Base-by-base conservation (phyloP, 2,329 filamentous ascomycete genomes). In the Epichloe baconii region DNA sequence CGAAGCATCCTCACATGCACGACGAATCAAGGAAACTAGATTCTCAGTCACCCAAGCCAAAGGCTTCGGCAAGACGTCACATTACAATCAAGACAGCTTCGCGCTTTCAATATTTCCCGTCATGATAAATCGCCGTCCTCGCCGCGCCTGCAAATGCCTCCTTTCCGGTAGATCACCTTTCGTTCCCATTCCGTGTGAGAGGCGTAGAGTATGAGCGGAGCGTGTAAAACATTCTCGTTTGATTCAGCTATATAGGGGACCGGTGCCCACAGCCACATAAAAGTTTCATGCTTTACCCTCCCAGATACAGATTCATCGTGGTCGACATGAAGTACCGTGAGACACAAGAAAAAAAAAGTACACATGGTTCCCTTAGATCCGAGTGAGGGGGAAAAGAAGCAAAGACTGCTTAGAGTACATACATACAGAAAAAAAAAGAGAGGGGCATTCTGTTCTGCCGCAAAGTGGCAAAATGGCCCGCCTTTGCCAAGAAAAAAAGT, bases 121-220 rank as follows among this genome's bases (percentile, higher is more conserved):
- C 26, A 4, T 31, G 8, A 31, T 31, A 4, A 31, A 10, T 31
- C 2, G 31, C 31, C 31, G 31, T 31, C 31, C 31, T 31, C 31
- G 31, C 31, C 31, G 10, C 31, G 26, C 31, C 3, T 11, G 8
- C 0, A 31, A 31, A 31, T 10, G 26, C 40, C 40, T 19, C 38
- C n/a, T 41, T 15, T 17, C 38, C 8, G 15, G 45, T 17, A 38
- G 11, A 11, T 47, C 31, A 26, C 6, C 53, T 72, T 4, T 68
- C 66, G 0, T 83, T 78, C 58, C 70, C 79, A 0, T 86, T 87
- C 55, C 73, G 78, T 53, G 79, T 86, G 1, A 66, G 69, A 7
- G 83, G 82, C 0, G 71, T 74, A 5, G 78, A 82, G 2, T 57
- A 70, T 38, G 83, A 87, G 65, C 70, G 74, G n/a, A 87, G 83